Base-by-base conservation (phyloP, 768 basidiomycete genomes). In the Tulasnella sp. region DNA sequence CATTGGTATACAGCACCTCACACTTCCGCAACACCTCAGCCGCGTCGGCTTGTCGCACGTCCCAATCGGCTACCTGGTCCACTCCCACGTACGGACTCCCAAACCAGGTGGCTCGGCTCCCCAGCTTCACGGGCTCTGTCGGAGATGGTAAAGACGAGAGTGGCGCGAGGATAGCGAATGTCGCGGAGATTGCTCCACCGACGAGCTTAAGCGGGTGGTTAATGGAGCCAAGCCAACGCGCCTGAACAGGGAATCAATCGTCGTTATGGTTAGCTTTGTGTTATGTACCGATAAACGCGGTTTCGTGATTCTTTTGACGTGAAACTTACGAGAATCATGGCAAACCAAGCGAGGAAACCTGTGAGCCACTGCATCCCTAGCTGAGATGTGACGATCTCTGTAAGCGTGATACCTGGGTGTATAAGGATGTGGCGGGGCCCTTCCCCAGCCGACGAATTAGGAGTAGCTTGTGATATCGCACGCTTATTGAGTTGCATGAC, bases 371-470 rank as follows among this genome's bases (percentile, higher is more conserved):
- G 63, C 38, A 32, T 61, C 9, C 43, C 21, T 8, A 60, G 30
- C 21, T 19, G 21, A n/a, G 38, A 38, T n/a, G 19, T 5, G 38
- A 60, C 55, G 24, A 91, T 81, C 48, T 81, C 81, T 0, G 87
- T 87, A 38, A 75, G 73, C 47, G 77, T 82, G 17, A 89, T 76
- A 3, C 86, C 88, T 1, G 90, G 90, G 51, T 87, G 79, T 11
- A 79, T 76, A 52, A 80, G 68, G 60, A 86, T 73, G 68, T 91
- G 86, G 45, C 82, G 76, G 19, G 63, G 34, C 34, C 15, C 34
- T 15, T 38, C 15, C 15, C 5, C 34, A 7, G 5, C 15, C 34
- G 34, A 38, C 34, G 7, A 5, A 38, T 7, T 5, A 7, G 15
- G 15, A 38, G 34, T 5, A 38, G 51, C 1, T 55, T 43, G 63